Base-by-base conservation (phyloP, 805 yeast species). In the Schwanniomyces yamadae region DNA sequence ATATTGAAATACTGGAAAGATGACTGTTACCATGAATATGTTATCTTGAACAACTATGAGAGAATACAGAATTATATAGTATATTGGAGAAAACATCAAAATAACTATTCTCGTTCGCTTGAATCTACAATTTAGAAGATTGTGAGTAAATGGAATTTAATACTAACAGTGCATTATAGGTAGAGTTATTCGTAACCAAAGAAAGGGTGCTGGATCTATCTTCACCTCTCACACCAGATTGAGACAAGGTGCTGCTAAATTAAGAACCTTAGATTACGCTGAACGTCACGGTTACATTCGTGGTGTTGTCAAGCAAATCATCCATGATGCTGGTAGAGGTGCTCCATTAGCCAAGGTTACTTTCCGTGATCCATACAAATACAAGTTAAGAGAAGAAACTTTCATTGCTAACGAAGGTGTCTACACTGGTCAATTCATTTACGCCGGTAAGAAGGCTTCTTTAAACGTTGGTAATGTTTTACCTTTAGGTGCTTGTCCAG, bases 141-240 rank as follows among this genome's bases (percentile, higher is more conserved):
- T n/a, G n/a, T n/a, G n/a, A n/a, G n/a, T n/a, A n/a, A n/a, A n/a
- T n/a, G 17, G 20, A 28, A 25, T 10, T 18, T 9, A 25, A 19
- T 41, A 41, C 46, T 44, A 41, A 42, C 46, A 37, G 17, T 42
- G 8, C 36, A 24, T 28, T 38, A 61, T 62, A 81, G 96, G 96
- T 86, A 88, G 98, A 84, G 99, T 93, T 78, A 93, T 93, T 82
- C 95, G 99, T 81, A 93, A 93, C 84, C 99, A 93, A 84, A 90
- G 99, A 89, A 93, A 93, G 82, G 98, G 98, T 85, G 96, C 96
- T 76, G 98, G 99, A 72, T 91, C 98, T 67, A 89, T 93, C 83
- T 93, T 93, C 89, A 84, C 95, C 72, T 83, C 99, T 67, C 95
- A 91, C 93, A 91, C 98, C 82, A 91, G 98, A 79, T 87, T 93